Conservation (phyloP, 2,329 filamentous ascomycete species). For the Triangularia verruculosa region DNA sequence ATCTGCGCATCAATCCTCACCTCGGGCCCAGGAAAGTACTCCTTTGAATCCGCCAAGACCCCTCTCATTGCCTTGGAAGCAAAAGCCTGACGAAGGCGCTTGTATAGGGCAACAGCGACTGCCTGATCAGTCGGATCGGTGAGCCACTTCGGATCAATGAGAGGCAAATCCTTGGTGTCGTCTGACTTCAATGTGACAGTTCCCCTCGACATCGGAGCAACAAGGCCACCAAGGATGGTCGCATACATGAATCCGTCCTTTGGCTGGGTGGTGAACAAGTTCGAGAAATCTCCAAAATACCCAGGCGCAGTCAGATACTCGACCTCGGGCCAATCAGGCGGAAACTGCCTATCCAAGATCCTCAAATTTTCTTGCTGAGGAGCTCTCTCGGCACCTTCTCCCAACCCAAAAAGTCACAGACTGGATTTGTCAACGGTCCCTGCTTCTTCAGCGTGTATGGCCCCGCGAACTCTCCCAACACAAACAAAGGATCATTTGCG, state of each 20-base stretch:
- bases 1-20: conserved; percentile 26
- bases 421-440: conserved; percentile 25
- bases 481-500: conserved; percentile 14
- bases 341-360: conserved; percentile 1
- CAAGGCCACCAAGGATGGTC: conserved; percentile 22
- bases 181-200: conserved; percentile 14
- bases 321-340: conserved; percentile 21
- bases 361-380: neutral
- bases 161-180: conserved; percentile 12
- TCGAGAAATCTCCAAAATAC: conserved; percentile 20
- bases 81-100: conserved; percentile 33
- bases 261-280: conserved; percentile 5
- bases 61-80: conserved; percentile 27
- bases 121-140: conserved; percentile 49
- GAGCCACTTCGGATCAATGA: conserved; percentile 17
- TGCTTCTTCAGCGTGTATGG: conserved; percentile 7
- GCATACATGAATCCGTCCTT: conserved; percentile 20
- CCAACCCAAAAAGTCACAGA: conserved; percentile 26
- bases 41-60: conserved; percentile 25
- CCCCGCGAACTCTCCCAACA: neutral
- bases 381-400: conserved; percentile 22
- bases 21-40: conserved; percentile 35
- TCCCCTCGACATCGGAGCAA: conserved; percentile 10
- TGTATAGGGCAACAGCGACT: conserved; percentile 38
- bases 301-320: conserved; percentile 21